Evolutionary conservation across 371 early-diverging fungal species (phyloP).

Genomic region (Mortierella sp.): DNA sequence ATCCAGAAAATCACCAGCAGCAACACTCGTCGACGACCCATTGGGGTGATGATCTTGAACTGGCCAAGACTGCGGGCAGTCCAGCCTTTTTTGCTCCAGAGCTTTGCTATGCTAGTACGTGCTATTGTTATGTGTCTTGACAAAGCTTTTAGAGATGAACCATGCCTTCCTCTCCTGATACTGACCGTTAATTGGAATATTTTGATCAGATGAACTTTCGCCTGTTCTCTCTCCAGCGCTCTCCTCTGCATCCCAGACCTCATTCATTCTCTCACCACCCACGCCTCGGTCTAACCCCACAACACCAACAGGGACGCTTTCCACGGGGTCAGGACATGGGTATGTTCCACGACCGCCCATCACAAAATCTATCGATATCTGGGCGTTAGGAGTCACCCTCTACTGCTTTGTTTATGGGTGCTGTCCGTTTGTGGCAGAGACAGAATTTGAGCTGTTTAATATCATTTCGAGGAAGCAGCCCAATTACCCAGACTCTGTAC

Average conservation of each 20-base stretch:
- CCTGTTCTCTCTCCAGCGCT: conserved; percentile 38
- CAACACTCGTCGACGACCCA: conserved; percentile 48
- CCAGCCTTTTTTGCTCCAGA: conserved; percentile 99
- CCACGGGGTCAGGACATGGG: conserved; percentile 5
- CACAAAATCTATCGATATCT: conserved; percentile 95
- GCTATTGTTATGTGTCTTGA: neutral
- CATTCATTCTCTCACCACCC: conserved; percentile 27
- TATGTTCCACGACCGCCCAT: conserved; percentile 62
- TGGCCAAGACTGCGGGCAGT: conserved; percentile 95
- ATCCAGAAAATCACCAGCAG: conserved; percentile 3
- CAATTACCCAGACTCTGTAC: conserved; percentile 63
- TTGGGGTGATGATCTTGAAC: conserved; percentile 72
- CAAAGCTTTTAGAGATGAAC: too few species aligned
- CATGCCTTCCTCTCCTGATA: conserved; percentile 2
- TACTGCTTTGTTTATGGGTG: conserved; percentile 97
- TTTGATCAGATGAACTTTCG: conserved; percentile 43
- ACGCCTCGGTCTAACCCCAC: conserved; percentile 30
- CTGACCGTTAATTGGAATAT: neutral
- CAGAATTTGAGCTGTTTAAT: conserved; percentile 95
- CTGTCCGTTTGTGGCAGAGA: conserved; percentile 97
- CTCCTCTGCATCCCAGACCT: conserved; percentile 39
- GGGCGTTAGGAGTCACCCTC: conserved; percentile 99
- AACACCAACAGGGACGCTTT: conserved; percentile 34
- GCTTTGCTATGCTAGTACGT: conserved; percentile 82
- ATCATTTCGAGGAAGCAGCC: conserved; percentile 81